phyloP scores from a whole-genome alignment of 768 basidiomycete species.

The Kwoniella pini region DNA sequence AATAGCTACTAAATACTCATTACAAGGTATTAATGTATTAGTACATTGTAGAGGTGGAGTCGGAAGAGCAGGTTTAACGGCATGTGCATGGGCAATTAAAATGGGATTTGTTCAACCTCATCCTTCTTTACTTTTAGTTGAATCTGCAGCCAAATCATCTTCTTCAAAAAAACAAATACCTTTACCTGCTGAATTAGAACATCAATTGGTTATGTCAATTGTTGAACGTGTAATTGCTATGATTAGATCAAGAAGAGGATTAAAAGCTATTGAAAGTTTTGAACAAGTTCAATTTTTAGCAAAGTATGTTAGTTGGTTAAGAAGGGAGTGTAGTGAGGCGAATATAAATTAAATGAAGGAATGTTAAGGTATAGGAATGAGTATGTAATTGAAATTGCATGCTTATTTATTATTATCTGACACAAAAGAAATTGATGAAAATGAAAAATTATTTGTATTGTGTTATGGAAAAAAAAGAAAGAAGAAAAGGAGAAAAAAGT shows the following conservation, averaged over 20 bases:
- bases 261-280: constrained; percentile 90
- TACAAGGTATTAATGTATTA: constrained; percentile 69
- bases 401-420: no score
- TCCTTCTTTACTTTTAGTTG: constrained; percentile 46
- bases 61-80: constrained; percentile 86
- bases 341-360: background rate
- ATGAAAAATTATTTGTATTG: no score
- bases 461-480: no score
- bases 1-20: constrained; percentile 71
- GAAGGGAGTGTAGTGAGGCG: constrained; percentile 19
- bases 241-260: constrained; percentile 71
- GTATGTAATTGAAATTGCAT: no score
- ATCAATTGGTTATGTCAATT: constrained; percentile 61
- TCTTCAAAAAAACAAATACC: constrained; percentile 4
- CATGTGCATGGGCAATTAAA: constrained; percentile 88
- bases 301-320: constrained; percentile 46
- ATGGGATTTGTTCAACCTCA: constrained; percentile 82
- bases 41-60: constrained; percentile 91
- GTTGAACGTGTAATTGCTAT: constrained; percentile 73
- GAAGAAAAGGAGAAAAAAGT: no score
- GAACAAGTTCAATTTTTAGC: constrained; percentile 70
- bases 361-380: no score
- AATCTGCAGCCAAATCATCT: constrained; percentile 16
- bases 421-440: no score
- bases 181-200: constrained; percentile 41